These are phyloP conservation scores for Ceratocystis harringtonii DNA, from an alignment of 2,329 filamentous ascomycete species.

Conservation along the genomic window DNA sequence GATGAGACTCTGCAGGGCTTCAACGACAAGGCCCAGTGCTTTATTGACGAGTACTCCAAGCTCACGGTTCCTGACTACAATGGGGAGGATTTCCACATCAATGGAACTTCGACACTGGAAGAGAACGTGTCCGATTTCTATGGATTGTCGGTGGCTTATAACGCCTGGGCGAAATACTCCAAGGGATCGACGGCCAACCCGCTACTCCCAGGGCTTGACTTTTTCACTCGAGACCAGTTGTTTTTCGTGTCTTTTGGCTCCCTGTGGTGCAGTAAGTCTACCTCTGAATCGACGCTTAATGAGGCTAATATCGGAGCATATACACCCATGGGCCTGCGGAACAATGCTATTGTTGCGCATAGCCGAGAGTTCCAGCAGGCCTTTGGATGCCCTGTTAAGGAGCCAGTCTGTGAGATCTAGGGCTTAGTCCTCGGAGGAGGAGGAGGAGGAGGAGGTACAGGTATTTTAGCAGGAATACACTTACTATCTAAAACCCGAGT, in stretches of 20 bases:
- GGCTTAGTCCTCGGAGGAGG: too few relatives aligned
- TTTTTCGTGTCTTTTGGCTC: slow-evolving; percentile 54
- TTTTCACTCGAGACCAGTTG: slow-evolving; percentile 51
- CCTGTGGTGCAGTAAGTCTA: slow-evolving; percentile 50
- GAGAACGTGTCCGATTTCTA: slow-evolving; percentile 62
- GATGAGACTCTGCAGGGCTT: slow-evolving; percentile 43
- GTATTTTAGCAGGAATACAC: too few relatives aligned
- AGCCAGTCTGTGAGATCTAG: slow-evolving; percentile 5
- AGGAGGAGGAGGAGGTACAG: too few relatives aligned
- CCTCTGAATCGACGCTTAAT: neutral
- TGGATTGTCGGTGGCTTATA: slow-evolving; percentile 46
- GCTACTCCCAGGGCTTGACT: slow-evolving; percentile 43
- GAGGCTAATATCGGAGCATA: neutral
- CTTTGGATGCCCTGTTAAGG: neutral
- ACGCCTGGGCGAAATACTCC: slow-evolving; percentile 48
- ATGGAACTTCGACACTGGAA: slow-evolving; percentile 47
- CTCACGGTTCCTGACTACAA: slow-evolving; percentile 24
- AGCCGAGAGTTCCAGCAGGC: neutral
- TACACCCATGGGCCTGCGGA: neutral
- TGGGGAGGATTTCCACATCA: slow-evolving; percentile 31
- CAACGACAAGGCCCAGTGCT: slow-evolving; percentile 45
- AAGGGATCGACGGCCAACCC: slow-evolving; percentile 32
- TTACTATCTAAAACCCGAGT: too few relatives aligned
- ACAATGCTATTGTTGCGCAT: neutral
- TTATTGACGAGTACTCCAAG: slow-evolving; percentile 49